Evolutionary conservation across 805 yeast genomes (phyloP), one percentile per base, ranked within the genome.

Genomic region (Ogataea nakhonphanomensis): DNA sequence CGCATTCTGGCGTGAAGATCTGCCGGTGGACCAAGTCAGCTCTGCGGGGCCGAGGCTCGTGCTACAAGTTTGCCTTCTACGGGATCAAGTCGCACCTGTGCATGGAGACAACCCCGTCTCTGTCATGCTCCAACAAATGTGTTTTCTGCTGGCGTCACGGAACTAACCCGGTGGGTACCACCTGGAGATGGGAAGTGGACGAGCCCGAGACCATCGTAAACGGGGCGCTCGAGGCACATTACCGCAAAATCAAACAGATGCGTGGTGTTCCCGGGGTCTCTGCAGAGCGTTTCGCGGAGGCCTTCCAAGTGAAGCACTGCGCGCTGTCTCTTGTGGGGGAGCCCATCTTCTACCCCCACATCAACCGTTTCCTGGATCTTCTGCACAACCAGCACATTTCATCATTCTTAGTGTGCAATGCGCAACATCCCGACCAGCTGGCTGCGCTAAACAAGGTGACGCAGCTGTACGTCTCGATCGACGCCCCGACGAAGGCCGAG

Each of bases 131-230:
- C 5, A 89, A 89, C 59, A 89, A 89, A 61, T 89, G 97, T 73
- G 96, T 90, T 4, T 89, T 89, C 58, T 89, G 97, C 66, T 89
- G 97, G 97, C 76, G 97, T 60, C 97, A 89, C 62, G 97, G 97
- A 35, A 89, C 96, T 2, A 90, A 89, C 57, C 97, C 97, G 0
- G 96, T 90, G 2, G 96, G 96, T 12, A 89, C 95, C 22, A 82
- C 83, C 45, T 89, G 97, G 97, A 71, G 96, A 55, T 89, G 97
- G 97, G 91, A 88, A 55, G 85, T 88, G 10, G 96, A 89, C 61
- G 81, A 83, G 14, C 96, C 97, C 0, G 90, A 86, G 51, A 80
- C 70, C 45, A 86, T 89, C 36, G 59, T 89, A 41, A 78, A 84
- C 33, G 96, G 96, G 22, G 96, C 96, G 0, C 64, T 89, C 32